Base-by-base conservation (phyloP, 2,329 filamentous ascomycete genomes). In the Harringtonia lauricola region DNA sequence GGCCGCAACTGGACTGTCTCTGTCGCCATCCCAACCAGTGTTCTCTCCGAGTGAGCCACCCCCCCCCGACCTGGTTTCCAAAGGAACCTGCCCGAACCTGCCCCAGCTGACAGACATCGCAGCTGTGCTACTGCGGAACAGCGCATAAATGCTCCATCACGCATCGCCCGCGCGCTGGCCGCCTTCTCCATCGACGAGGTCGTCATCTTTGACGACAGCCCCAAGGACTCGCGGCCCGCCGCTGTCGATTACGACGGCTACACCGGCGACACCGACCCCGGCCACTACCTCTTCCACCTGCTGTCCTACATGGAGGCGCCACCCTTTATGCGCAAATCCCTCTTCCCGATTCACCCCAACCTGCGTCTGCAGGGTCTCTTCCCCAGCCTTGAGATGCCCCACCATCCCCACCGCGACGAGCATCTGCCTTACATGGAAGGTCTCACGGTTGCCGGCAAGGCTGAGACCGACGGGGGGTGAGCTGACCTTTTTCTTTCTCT, bases 151-250 rank as follows among this genome's bases (percentile, higher is more conserved):
- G 70, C 84, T 39, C 82, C 81, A 1, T 84, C 83, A 8, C 80
- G 83, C 50, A 80, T 94, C 42, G 86, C 86, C 7, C 83, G 87
- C 42, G 85, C 86, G 29, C 73, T 87, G 41, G 83, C 85, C 48
- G 81, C 94, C 49, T 94, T 92, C 64, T 82, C 77, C 55, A 74
- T 94, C 52, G 87, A 94, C 58, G 87, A 94, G 63, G 72, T 94
- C 26, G 71, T 94, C 41, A 67, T 94, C 43, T 94, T 84, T 60
- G 79, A 90, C 56, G 87, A 94, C 62, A 70, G 69, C 30, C 70
- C 71, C 2, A 40, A 54, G 8, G 63, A 68, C 14, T 55, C 66
- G 28, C 70, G 71, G 28, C 64, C 67, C 26, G 59, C 60, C 18
- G 62, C 62, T 43, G 66, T 72, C 41, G 72, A 78, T 52, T 66